Evolutionary conservation across 768 basidiomycete genomes (phyloP), one percentile per base, ranked within the genome.

Genomic region (Rhizopogon rudus): DNA sequence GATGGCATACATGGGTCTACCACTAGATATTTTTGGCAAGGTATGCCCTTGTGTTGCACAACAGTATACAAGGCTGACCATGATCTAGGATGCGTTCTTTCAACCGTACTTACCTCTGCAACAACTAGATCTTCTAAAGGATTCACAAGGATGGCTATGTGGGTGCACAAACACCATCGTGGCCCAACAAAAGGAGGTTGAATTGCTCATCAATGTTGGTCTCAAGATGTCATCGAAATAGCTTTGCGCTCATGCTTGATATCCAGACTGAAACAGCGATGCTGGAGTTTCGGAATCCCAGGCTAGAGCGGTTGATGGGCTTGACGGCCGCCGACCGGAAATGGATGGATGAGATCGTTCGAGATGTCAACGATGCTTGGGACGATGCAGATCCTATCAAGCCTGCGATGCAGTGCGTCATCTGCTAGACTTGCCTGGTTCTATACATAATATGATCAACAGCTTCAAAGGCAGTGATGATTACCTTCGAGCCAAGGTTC

Each of bases 381-480:
- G 80, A 82, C 54, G 81, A 84, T 4, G 74, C 73, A 9, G 87
- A 89, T 60, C 80, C 86, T 1, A 73, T 71, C 5, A 76, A 76
- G 53, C 77, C 71, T 13, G 79, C 78, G 29, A 82, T 94, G 78
- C 83, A 84, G 84, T 91, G 61, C 46, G 86, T 78, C 37, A 8
- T 40, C 45, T 59, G 29, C 2, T n/a, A 20, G 22, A 20, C 37
- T 29, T 46, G 14, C 17, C 8, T 49, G 5, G 12, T 40, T 37
- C 9, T 16, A 9, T 5, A 25, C 39, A 22, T 49, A 16, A 49
- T 25, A 37, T 37, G 14, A 22, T 37, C 16, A 14, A 49, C 64
- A 92, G 89, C 59, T 98, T 96, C 74, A 88, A 90, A 70, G 97
- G 96, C 12, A 93, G 91, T 61, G 97, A 99, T 62, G 97, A 99